Base-by-base conservation (phyloP, 805 yeast species). In the Myxozyma vanderwaltii region DNA sequence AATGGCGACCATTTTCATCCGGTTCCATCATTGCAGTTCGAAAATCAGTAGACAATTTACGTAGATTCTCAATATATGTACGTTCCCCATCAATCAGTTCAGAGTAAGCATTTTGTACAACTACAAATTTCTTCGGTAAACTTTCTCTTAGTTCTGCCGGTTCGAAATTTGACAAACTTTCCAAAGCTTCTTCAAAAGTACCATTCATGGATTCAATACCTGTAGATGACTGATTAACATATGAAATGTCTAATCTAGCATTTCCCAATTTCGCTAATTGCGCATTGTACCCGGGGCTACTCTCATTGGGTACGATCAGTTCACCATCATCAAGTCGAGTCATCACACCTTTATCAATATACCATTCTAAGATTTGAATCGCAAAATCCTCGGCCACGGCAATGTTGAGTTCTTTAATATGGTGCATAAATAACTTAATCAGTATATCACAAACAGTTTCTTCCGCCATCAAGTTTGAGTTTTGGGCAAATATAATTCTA, bases 11-110 rank as follows among this genome's bases (percentile, higher is more conserved):
- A 76, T 73, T 2, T 76, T 69, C 35, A 17, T 6, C 2, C 4
- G 43, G 17, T 12, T 21, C 26, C 23, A 48, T 7, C n/a, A 47
- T 31, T 8, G 38, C 36, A 26, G 46, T 75, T 1, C 86, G 86
- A 61, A 81, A 84, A 7, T 81, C 81, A 38, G 81, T 81, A 2
- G 86, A 76, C 54, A 88, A 86, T 4, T 86, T 82, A 60, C 79
- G 79, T 1, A 91, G 86, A 67, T 88, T 80, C 50, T 82, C 83
- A 23, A 88, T 79, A 51, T 86, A 86, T n/a, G 82, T 79, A 66
- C 86, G 88, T 63, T 89, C 96, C 49, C 83, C 81, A 57, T 83
- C 77, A 27, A 89, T 82, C 48, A 89, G 74, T 69, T 89, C 96
- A 72, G 86, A 90, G 3, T 88, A 79, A 56, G 85, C 83, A 56